Evolutionary conservation across 2,329 filamentous ascomycete species (phyloP).

Genomic region (Phialocephala sp.): DNA sequence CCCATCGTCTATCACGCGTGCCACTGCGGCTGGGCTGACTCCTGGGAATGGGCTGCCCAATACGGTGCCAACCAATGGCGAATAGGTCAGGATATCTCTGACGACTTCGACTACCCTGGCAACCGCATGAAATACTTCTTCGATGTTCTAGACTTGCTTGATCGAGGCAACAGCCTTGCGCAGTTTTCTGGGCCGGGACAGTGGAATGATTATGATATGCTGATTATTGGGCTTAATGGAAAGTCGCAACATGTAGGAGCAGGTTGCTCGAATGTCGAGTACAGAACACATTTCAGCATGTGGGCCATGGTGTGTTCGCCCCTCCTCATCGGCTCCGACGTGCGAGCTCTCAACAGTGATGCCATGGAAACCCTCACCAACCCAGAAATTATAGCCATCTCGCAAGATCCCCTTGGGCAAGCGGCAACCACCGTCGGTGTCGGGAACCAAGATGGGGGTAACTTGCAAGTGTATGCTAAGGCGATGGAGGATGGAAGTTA

Average conservation of each 20-base stretch:
- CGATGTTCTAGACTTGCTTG: conserved; percentile 49
- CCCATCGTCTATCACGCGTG: conserved; percentile 59
- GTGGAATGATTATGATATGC: conserved; percentile 49
- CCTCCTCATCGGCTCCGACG: conserved; percentile 37
- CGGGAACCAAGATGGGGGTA: conserved; percentile 11
- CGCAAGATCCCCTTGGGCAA: conserved; percentile 39
- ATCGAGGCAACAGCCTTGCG: conserved; percentile 53
- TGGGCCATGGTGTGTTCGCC: conserved; percentile 36
- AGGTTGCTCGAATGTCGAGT: conserved; percentile 39
- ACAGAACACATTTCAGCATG: conserved; percentile 35
- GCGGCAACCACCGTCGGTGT: conserved; percentile 30
- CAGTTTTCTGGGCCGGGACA: conserved; percentile 54
- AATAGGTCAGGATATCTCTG: conserved; percentile 52
- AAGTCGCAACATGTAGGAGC: conserved; percentile 49
- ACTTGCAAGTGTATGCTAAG: conserved; percentile 32
- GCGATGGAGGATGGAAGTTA: conserved; percentile 31
- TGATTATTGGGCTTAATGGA: conserved; percentile 35
- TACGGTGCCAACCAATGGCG: conserved; percentile 54
- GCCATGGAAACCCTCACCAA: conserved; percentile 34
- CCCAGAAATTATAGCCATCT: conserved; percentile 47
- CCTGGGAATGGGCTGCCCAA: conserved; percentile 51
- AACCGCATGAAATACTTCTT: conserved; percentile 33
- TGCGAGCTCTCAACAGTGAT: conserved; percentile 26
- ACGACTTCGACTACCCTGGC: conserved; percentile 37
- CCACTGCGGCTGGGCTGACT: conserved; percentile 50